phyloP scores from a whole-genome alignment of 2,329 filamentous ascomycete genomes.

The Curvularia spicifera region DNA sequence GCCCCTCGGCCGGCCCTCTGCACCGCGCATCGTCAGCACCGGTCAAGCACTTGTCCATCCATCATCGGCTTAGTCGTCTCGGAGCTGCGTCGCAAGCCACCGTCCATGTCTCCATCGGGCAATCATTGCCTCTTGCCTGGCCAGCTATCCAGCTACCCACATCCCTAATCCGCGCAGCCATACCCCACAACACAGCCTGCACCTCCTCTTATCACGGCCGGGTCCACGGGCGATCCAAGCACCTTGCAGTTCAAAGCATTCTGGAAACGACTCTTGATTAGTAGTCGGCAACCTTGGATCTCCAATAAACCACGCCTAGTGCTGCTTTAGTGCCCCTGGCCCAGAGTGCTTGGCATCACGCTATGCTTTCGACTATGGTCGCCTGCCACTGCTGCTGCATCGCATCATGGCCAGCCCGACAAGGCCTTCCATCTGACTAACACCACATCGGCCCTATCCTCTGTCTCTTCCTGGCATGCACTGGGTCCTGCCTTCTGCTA shows the following conservation, averaged over 20 bases:
- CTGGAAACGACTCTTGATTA: not conserved
- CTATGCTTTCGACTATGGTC: not conserved
- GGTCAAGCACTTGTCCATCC: no score
- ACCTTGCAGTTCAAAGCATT: conserved; percentile 1
- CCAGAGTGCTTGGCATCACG: not conserved
- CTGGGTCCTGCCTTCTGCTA: not conserved
- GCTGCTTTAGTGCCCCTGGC: not conserved
- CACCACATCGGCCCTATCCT: not conserved
- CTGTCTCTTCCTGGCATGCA: not conserved
- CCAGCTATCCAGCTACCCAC: not conserved
- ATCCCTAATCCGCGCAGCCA: not conserved
- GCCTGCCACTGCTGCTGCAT: not conserved
- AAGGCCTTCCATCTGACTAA: not conserved
- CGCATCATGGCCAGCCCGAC: not conserved
- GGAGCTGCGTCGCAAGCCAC: not conserved
- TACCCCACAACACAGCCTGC: conserved; percentile 1
- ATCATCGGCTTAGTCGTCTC: not conserved
- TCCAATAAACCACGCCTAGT: not conserved
- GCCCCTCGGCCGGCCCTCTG: not conserved
- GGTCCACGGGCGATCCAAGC: conserved; percentile 2
- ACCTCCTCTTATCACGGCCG: not conserved
- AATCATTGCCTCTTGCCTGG: conserved; percentile 1
- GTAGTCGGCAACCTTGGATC: not conserved
- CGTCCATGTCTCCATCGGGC: not conserved
- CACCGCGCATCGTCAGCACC: not conserved